Evolutionary conservation across 306 rosid species (phyloP).

Genomic region (Casuarina cunninghamiana): DNA sequence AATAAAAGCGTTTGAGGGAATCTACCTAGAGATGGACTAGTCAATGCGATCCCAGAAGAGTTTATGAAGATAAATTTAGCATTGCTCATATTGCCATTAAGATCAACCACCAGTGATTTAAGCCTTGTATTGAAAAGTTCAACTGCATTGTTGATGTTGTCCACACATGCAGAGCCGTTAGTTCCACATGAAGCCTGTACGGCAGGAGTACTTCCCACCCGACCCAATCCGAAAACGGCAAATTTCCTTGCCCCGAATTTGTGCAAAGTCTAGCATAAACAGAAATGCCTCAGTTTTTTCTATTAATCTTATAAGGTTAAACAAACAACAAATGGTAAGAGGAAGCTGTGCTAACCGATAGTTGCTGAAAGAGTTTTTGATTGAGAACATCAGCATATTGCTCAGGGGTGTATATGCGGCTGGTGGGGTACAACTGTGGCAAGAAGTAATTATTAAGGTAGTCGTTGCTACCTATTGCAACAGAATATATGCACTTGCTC

Average conservation of each 20-base stretch:
- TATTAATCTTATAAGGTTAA: not conserved
- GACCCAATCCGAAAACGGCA: conserved; percentile 6
- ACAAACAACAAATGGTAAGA: not conserved
- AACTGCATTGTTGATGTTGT: not conserved
- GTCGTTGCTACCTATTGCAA: conserved; percentile 27
- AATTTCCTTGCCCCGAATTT: conserved; percentile 28
- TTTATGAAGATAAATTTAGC: conserved; percentile 1
- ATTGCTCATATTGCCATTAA: not conserved
- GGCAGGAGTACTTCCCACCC: not conserved
- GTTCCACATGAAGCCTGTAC: not conserved
- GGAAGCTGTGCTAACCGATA: conserved; percentile 11
- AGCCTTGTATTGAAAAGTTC: not conserved
- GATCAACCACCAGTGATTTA: not conserved
- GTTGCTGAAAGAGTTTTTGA: not conserved
- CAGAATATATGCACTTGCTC: conserved; percentile 25
- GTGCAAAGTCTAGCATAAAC: conserved; percentile 15
- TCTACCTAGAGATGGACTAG: not conserved
- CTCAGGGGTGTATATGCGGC: not conserved
- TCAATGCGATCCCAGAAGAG: not conserved
- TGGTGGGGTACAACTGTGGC: conserved; percentile 13
- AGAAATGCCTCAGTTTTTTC: not conserved
- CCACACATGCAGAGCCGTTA: not conserved
- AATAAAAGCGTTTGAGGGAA: no score
- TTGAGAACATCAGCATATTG: conserved; percentile 22
- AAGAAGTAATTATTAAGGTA: conserved; percentile 25